phyloP scores from a whole-genome alignment of 2,329 filamentous ascomycete species.

The Juglanconis oblonga region DNA sequence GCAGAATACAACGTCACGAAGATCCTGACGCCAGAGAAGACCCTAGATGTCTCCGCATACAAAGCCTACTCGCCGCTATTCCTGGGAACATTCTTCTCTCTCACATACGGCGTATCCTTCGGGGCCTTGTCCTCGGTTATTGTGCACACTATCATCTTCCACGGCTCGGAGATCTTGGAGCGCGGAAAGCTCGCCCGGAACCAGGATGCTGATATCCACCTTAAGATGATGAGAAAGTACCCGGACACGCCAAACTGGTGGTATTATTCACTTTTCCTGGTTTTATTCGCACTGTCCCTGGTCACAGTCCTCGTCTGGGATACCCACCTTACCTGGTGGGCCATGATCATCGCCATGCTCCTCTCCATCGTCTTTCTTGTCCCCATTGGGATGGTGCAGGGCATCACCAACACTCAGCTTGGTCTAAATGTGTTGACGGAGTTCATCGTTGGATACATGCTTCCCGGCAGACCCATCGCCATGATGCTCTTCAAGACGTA shows the following conservation, averaged over 20 bases:
- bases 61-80: constrained; percentile 13
- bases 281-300: constrained; percentile 16
- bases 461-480: constrained; percentile 47
- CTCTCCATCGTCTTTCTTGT: constrained; percentile 29
- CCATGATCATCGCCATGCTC: constrained; percentile 23
- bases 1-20: neutral
- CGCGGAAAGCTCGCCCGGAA: constrained; percentile 16
- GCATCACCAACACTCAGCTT: constrained; percentile 32
- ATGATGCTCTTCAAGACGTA: constrained; percentile 55
- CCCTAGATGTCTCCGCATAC: constrained; percentile 11
- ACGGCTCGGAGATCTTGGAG: constrained; percentile 25
- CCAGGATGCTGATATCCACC: constrained; percentile 19
- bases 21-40: constrained; percentile 8
- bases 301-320: constrained; percentile 17
- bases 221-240: constrained; percentile 20
- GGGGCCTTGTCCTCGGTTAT: constrained; percentile 10
- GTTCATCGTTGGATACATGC: constrained; percentile 51
- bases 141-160: constrained; percentile 20
- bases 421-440: constrained; percentile 50
- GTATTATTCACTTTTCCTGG: constrained; percentile 15
- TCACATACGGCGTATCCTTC: constrained; percentile 16
- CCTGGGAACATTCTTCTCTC: constrained; percentile 8
- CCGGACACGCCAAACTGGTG: constrained; percentile 18
- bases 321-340: constrained; percentile 20
- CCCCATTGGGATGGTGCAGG: constrained; percentile 32